Conservation (phyloP, 1,284 basidiomycete species). For the Ceratobasidium sp. region DNA sequence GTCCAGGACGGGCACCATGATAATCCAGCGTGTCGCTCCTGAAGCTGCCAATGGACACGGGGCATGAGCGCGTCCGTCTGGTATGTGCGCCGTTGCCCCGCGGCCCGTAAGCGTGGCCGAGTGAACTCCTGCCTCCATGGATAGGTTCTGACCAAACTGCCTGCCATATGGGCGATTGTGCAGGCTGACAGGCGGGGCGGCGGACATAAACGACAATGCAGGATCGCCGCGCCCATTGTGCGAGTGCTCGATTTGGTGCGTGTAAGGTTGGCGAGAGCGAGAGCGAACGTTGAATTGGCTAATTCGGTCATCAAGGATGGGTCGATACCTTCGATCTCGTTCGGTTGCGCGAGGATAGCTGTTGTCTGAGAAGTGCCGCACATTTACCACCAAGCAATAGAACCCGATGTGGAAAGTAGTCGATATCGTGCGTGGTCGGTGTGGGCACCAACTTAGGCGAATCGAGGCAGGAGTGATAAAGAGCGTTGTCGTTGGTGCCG, state of each 20-base stretch:
- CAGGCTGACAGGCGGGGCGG: slow-evolving; percentile 73
- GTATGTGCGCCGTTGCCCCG: slow-evolving; percentile 68
- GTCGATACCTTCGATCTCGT: background rate
- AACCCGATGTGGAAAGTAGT: slow-evolving; percentile 11
- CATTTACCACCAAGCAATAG: slow-evolving; percentile 10
- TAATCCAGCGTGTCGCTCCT: slow-evolving; percentile 73
- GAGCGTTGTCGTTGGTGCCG: too few relatives aligned
- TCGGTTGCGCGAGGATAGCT: background rate
- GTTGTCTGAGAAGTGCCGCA: slow-evolving; percentile 63
- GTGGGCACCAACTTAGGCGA: background rate
- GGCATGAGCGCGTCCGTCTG: slow-evolving; percentile 73
- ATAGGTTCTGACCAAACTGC: slow-evolving; percentile 61
- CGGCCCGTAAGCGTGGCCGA: slow-evolving; percentile 67
- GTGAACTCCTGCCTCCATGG: slow-evolving; percentile 68
- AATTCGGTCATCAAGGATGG: background rate
- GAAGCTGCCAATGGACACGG: slow-evolving; percentile 72
- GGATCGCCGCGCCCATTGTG: slow-evolving; percentile 33
- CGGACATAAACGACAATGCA: slow-evolving; percentile 42
- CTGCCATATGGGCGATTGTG: slow-evolving; percentile 69
- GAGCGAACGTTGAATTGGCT: background rate
- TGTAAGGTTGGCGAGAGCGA: slow-evolving; percentile 1
- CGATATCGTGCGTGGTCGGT: slow-evolving; percentile 9
- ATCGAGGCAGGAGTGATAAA: too few relatives aligned
- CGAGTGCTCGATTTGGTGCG: slow-evolving; percentile 57
- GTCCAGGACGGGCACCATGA: slow-evolving; percentile 75